Conservation (phyloP, 2,329 filamentous ascomycete genomes). For the Fusarium sp. region DNA sequence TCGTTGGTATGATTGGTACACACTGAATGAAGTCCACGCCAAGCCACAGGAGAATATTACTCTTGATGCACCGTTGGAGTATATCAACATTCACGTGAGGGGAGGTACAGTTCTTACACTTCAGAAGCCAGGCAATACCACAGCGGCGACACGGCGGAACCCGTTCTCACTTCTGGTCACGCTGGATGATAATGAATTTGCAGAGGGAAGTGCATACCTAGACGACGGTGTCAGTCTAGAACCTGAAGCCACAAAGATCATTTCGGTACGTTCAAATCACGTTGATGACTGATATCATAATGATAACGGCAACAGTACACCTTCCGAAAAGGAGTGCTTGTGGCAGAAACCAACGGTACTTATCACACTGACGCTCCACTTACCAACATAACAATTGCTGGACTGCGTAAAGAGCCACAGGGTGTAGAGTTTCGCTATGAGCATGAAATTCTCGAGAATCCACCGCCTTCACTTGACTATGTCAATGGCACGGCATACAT, state of each 20-base stretch:
- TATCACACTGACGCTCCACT: neutral
- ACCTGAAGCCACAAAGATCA: neutral
- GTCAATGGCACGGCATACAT: neutral
- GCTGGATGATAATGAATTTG: neutral
- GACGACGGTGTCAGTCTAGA: constrained; percentile 4
- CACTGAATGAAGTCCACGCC: neutral
- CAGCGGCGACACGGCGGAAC: neutral
- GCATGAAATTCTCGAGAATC: accelerated
- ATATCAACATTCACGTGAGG: constrained; percentile 1
- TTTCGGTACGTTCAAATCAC: neutral
- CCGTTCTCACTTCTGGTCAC: neutral
- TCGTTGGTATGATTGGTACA: constrained; percentile 2
- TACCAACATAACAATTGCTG: neutral
- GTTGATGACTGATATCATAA: neutral
- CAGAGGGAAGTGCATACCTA: neutral
- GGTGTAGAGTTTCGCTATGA: neutral
- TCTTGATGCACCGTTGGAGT: neutral
- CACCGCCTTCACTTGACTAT: neutral
- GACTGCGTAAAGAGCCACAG: neutral
- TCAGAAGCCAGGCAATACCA: neutral
- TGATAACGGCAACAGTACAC: neutral
- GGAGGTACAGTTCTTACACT: neutral
- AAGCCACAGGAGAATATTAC: constrained; percentile 3
- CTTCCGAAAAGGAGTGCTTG: neutral
- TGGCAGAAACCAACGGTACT: neutral